Evolutionary conservation across 345 rosid genomes (phyloP), one percentile per base, ranked within the genome.

Genomic region (Euclidium syriacum): DNA sequence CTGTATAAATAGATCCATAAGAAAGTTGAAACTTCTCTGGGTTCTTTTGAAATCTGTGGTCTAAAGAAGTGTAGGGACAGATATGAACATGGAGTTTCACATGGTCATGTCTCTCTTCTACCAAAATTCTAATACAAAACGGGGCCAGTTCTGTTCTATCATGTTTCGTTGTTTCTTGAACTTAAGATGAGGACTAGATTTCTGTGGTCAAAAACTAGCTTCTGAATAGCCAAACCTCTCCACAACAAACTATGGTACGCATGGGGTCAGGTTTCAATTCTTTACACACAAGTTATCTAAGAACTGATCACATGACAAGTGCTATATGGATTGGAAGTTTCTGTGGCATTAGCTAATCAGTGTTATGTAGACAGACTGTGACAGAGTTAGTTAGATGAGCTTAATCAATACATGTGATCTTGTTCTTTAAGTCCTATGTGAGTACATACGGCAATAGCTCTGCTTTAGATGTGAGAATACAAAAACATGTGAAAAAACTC

Each of bases 391-490:
- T n/a, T n/a, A n/a, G n/a, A n/a, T n/a, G n/a, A n/a, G n/a, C 24
- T 36, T n/a, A 11, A 36, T 23, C 41, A 35, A 1, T 25, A 36
- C 67, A 62, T 62, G 57, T 62, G 67, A 25, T 36, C 46, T 47
- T 62, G 57, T 62, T 49, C 14, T 24, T 18, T 62, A 48, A 47
- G 27, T 62, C 47, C 25, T 25, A 36, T 17, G 19, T 23, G 26
- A 24, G 5, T 34, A 48, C 26, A 24, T 1, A 16, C 24, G 35
- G 8, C 32, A 36, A 18, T 10, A 14, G 34, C 10, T 62, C 5
- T 47, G 65, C 65, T 35, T 48, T 47, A 6, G 16, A 7, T 36
- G 48, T 24, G 26, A 48, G 57, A 62, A 62, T 56, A 62, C 66
- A 62, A 0, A 47, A 24, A 18, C 57, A 48, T 48, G 67, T 62